phyloP scores from a whole-genome alignment of 371 early-diverging fungal genomes.

The Actinomucor elegans region DNA sequence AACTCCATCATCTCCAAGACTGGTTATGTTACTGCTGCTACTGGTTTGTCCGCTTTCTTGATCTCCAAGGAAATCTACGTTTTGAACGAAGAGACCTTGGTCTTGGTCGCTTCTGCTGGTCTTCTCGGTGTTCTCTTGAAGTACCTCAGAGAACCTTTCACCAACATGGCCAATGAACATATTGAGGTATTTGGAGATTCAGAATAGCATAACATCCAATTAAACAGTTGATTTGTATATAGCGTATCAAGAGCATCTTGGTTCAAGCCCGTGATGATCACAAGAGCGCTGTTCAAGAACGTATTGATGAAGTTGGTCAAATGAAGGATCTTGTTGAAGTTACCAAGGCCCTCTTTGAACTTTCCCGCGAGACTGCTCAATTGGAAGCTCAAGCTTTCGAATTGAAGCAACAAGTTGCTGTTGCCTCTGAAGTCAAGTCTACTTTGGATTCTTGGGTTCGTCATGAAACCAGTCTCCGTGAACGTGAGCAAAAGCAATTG shows the following conservation, averaged over 20 bases:
- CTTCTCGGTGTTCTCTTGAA: constrained; percentile 75
- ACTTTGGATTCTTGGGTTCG: constrained; percentile 96
- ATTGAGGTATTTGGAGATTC: constrained; percentile 48
- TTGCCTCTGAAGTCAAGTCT: constrained; percentile 81
- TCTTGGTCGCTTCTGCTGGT: constrained; percentile 72
- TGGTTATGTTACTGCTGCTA: constrained; percentile 79
- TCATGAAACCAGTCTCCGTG: constrained; percentile 91
- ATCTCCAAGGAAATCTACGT: constrained; percentile 97
- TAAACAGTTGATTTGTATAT: neutral
- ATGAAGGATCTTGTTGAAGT: constrained; percentile 91
- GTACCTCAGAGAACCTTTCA: constrained; percentile 81
- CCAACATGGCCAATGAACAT: constrained; percentile 83
- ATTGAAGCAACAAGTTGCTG: constrained; percentile 89
- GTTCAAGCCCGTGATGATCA: constrained; percentile 88
- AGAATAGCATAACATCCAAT: no score
- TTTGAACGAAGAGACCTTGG: constrained; percentile 91
- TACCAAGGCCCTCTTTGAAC: constrained; percentile 89
- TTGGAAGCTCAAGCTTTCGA: constrained; percentile 92
- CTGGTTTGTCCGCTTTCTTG: constrained; percentile 85
- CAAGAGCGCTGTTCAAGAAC: constrained; percentile 84
- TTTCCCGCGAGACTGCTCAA: constrained; percentile 91
- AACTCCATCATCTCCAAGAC: constrained; percentile 87
- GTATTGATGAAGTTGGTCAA: constrained; percentile 88
- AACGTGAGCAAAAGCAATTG: constrained; percentile 89
- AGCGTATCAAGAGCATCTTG: constrained; percentile 79